Evolutionary conservation across 2,329 filamentous ascomycete genomes (phyloP), one percentile per base, ranked within the genome.

Genomic region (Cytospora piceae): DNA sequence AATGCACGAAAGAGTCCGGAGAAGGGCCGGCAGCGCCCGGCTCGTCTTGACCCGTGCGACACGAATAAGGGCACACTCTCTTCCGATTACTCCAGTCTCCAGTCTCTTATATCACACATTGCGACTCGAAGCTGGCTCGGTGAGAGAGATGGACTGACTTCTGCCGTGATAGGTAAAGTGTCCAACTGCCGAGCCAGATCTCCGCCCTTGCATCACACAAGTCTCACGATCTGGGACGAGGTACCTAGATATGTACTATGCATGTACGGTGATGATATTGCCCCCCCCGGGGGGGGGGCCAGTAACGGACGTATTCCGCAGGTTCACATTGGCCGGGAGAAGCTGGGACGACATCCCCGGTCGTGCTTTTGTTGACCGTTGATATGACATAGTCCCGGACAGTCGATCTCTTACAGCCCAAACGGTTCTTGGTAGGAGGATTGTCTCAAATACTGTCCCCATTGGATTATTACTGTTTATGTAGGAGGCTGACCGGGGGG

Each of bases 1-100:
- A 58, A 37, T 63, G 55, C 27, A 34, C 27, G 51, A 68, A 58
- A 68, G 66, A 27, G 39, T 58, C 66, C 66, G 66, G 66, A 68
- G 66, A 63, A 68, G 66, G 66, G 66, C 66, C 66, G 66, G 59
- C 49, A 46, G 34, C n/a, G 39, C 37, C 61, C 53, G 58, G 56
- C 42, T 49, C 52, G n/a, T n/a, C 31, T 42, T 34, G 58, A 49
- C 32, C n/a, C 60, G 63, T 65, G 53, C 56, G 66, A 61, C 59
- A 34, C 46, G 27, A 56, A 49, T 24, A 51, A 22, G 49, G 34
- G 42, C 46, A 57, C 54, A 55, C 56, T 51, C 56, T 58, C 37
- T 62, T 29, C 65, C 65, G 63, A 57, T 29, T 55, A 24, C 63
- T 58, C 66, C 66, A 58, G 59, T 22, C 63, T 58, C 66, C 66